Evolutionary conservation across 192 early-diverging fungal species (phyloP).

Genomic region (Coemansia sp.): DNA sequence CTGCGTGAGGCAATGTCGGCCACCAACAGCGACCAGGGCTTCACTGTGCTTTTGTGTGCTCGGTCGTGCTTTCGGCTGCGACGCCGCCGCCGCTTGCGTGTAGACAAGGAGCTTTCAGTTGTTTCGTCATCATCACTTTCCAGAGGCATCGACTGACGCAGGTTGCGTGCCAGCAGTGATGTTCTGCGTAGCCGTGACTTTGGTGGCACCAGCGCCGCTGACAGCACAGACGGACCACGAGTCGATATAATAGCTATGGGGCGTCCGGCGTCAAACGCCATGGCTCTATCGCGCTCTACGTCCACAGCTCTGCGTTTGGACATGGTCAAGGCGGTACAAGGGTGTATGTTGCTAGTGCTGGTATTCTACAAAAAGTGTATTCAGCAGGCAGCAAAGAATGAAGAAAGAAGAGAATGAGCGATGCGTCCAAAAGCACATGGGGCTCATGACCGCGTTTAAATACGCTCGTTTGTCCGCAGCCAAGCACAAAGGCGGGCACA

Average conservation of each 20-base stretch:
- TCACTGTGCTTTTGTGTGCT: not conserved
- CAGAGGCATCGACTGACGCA: not conserved
- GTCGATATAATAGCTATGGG: constrained; percentile 37
- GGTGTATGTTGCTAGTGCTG: not conserved
- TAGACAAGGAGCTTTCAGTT: no score
- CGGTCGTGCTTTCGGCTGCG: not conserved
- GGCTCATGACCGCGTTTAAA: not conserved
- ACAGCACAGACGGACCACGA: constrained; percentile 35
- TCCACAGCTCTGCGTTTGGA: not conserved
- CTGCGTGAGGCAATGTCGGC: constrained; percentile 12
- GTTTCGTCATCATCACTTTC: not conserved
- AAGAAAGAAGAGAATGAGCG: not conserved
- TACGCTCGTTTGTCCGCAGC: constrained; percentile 9
- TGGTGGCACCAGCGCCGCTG: constrained; percentile 19
- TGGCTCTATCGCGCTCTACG: not conserved
- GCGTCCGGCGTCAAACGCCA: not conserved
- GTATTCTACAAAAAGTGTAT: not conserved
- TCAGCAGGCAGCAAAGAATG: not conserved
- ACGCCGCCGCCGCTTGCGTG: not conserved
- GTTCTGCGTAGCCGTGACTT: constrained; percentile 17
- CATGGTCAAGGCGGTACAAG: not conserved
- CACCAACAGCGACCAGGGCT: constrained; percentile 19
- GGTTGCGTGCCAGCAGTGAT: constrained; percentile 23
- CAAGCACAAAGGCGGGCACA: not conserved
- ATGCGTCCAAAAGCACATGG: not conserved